These are phyloP conservation scores for Mycena vitilis DNA, from an alignment of 768 basidiomycete genomes.

Conservation along the genomic window DNA sequence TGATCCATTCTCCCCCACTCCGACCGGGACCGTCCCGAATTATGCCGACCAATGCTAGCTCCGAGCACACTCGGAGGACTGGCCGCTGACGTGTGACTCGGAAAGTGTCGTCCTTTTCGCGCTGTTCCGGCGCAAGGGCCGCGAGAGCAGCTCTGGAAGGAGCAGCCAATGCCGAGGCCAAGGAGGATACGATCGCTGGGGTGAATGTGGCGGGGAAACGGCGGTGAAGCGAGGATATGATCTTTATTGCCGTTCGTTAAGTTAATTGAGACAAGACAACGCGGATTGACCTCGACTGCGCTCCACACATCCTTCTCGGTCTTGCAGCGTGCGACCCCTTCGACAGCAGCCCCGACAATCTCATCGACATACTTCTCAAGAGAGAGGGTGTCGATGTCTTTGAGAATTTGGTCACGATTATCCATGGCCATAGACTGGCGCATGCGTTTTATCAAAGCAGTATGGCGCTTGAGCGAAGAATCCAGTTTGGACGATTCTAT, in stretches of 20 bases:
- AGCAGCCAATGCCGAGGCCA: conserved; percentile 68
- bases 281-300: conserved; percentile 82
- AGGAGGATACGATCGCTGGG: conserved; percentile 69
- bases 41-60: conserved; percentile 89
- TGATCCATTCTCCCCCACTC: conserved; percentile 91
- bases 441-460: conserved; percentile 93
- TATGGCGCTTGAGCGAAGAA: conserved; percentile 96
- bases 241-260: conserved; percentile 54
- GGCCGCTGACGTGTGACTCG: conserved; percentile 87
- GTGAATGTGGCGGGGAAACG: conserved; percentile 88
- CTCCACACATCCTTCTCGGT: conserved; percentile 93
- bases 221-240: conserved; percentile 89
- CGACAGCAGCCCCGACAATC: conserved; percentile 86
- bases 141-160: conserved; percentile 69
- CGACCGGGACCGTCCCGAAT: conserved; percentile 76
- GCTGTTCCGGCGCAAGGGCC: conserved; percentile 77
- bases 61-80: conserved; percentile 86
- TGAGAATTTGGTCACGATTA: conserved; percentile 87
- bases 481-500: conserved; percentile 84
- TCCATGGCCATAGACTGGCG: conserved; percentile 86
- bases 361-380: conserved; percentile 98
- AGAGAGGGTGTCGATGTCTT: conserved; percentile 90
- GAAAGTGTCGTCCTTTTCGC: conserved; percentile 90
- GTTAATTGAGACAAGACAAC: conserved; percentile 15
- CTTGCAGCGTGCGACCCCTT: conserved; percentile 89